Base-by-base conservation (phyloP, 2,329 filamentous ascomycete genomes). In the Periconia digitata region DNA sequence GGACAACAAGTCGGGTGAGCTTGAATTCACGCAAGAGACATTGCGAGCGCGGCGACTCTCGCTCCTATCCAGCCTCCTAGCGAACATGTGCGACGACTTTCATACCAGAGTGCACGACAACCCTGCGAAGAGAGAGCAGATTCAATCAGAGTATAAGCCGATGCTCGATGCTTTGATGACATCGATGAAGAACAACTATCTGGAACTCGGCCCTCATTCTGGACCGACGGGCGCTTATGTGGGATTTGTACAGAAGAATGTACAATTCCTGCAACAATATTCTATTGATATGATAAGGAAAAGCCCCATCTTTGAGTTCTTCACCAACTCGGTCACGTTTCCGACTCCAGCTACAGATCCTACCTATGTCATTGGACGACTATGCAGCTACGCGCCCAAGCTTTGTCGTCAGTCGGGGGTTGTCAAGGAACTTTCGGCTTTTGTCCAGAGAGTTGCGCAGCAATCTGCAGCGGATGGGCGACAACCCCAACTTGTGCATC, bases 201-300 rank as follows among this genome's bases (percentile, higher is more conserved):
- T 78, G 48, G 80, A 83, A 50, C 69, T 84, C 12, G 56, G 66
- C 21, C 70, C 74, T 43, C 58, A 59, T 3, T 47, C 52, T 3
- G 56, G 60, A 6, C 73, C 74, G 3, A 76, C 76, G 41, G 79
- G 82, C 10, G 72, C 75, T 2, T 86, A 86, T 58, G 80, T 85
- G 6, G 73, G 78, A 8, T 85, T 86, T 58, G 82, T 85, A 5
- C 84, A 86, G 49, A 70, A 74, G 15, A 72, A 85, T 2, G 76
- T 86, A 2, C 76, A 79, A 17, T 79, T 80, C 51, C 65, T 86
- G 40, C 83, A 86, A 57, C 81, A 86, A 56, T 79, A 85, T 54
- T 79, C 79, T 1, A 72, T 75, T 24, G 79, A 84, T 16, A 82
- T 85, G 24, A n/a, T n/a, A n/a, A n/a, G n/a, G n/a, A n/a, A n/a